A percentile compares a stretch with the other conserved stretches of the same genome.
Evolutionary conservation across 345 rosid species (phyloP).

Genomic region (Atalantia buxifolia): DNA sequence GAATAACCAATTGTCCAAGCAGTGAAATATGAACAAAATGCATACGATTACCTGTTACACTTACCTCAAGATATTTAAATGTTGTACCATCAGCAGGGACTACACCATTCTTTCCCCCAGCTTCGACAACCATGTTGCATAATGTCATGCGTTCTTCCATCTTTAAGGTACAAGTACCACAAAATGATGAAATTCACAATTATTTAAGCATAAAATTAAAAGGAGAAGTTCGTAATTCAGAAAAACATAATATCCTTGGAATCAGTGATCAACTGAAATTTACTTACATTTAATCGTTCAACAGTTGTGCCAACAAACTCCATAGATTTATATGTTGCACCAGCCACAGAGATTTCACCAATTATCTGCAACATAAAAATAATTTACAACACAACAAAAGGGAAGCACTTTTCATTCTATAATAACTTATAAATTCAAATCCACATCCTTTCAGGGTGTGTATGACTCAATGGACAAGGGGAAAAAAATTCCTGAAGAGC

Average conservation of each 20-base stretch:
- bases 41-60: neutral
- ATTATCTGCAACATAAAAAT: conserved; percentile 52
- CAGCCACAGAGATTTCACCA: conserved; percentile 96
- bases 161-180: conserved; percentile 35
- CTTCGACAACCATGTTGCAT: conserved; percentile 98
- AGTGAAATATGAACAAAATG: neutral
- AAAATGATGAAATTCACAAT: neutral
- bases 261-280: conserved; percentile 2
- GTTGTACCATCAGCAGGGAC: conserved; percentile 92
- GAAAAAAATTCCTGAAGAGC: conserved; percentile 2
- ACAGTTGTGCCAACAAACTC: conserved; percentile 91
- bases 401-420: neutral
- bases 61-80: conserved; percentile 85
- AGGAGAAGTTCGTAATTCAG: neutral
- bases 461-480: neutral
- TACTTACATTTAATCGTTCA: conserved; percentile 77
- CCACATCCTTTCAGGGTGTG: neutral
- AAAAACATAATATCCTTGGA: neutral
- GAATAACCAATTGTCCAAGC: neutral
- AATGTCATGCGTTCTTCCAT: conserved; percentile 99
- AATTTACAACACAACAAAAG: neutral
- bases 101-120: conserved; percentile 97
- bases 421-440: neutral
- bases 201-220: neutral
- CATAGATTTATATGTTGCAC: conserved; percentile 97